Evolutionary conservation across 176 grass and related monocot genomes (phyloP), one percentile per base, ranked within the genome.

Genomic region (Tillandsia fasciculata): DNA sequence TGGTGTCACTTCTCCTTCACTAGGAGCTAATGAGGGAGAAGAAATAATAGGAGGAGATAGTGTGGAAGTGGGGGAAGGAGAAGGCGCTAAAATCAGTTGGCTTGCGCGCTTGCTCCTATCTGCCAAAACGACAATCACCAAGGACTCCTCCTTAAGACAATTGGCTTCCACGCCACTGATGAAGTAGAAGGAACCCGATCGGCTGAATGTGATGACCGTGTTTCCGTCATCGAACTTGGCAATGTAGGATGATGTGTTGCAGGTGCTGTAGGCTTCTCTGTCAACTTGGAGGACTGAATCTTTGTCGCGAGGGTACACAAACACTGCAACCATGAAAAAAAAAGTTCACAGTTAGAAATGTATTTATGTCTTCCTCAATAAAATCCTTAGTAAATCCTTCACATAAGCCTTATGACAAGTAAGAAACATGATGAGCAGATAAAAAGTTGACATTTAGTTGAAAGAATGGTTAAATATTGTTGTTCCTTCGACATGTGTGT

Each of bases 181-280:
- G 92, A 96, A 96, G 75, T 86, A 96, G 80, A 86, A 91, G 0
- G 70, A 27, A 0, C 92, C 92, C 2, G 92, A 88, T 17, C 72
- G 83, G 78, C 84, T 52, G 49, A 91, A 27, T 42, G 83, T 80
- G 83, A 89, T 80, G 0, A 85, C 78, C 0, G 85, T 89, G 81
- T 53, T 79, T 72, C 92, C 92, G 75, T 86, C 85, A 50, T 80
- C 64, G 66, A 84, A 87, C 78, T 75, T 91, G 1, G 42, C 9
- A 12, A 76, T 1, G 72, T 33, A 73, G 0, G 81, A 64, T 2
- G 78, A 71, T 10, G 81, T 83, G 88, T 96, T 96, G 88, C 92
- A 87, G 1, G 80, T 67, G 76, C 82, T 70, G 80, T 96, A 96
- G 23, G 75, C 75, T 0, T 80, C 74, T 52, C 68, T 69, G 1